Evolutionary conservation across 192 early-diverging fungal genomes (phyloP).

Genomic region (Umbelopsis vinacea): DNA sequence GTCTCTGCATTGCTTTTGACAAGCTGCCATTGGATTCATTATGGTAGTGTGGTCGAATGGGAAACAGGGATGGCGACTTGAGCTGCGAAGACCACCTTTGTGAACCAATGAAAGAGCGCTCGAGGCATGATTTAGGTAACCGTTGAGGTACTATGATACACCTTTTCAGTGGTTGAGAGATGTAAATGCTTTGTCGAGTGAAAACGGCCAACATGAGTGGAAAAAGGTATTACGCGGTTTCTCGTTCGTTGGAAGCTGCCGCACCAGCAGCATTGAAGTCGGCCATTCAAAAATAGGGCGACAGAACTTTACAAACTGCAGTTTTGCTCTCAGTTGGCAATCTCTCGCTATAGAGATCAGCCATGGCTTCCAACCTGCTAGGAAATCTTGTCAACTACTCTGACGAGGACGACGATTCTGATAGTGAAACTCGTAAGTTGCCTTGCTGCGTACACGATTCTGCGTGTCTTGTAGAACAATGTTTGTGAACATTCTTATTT

Average conservation of each 20-base stretch:
- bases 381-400: constrained; percentile 35
- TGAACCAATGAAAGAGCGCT: not conserved
- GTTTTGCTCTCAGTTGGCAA: too few relatives aligned
- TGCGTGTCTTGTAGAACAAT: too few relatives aligned
- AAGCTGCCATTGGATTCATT: constrained; percentile 23
- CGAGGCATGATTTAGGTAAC: not conserved
- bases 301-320: too few relatives aligned
- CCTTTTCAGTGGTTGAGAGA: not conserved
- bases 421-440: not conserved
- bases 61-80: not conserved
- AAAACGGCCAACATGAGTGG: not conserved
- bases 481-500: not conserved
- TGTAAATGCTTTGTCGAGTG: not conserved
- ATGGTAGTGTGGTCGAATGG: constrained; percentile 33
- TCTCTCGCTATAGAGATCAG: too few relatives aligned
- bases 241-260: too few relatives aligned
- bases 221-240: too few relatives aligned
- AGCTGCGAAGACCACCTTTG: not conserved
- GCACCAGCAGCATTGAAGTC: too few relatives aligned
- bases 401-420: constrained; percentile 36
- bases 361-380: constrained; percentile 12
- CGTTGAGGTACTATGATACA: not conserved
- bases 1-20: constrained; percentile 5
- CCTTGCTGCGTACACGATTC: not conserved
- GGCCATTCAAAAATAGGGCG: too few relatives aligned